Base-by-base conservation (phyloP, 176 grass and related monocot genomes). In the Oropetium thomaeum region DNA sequence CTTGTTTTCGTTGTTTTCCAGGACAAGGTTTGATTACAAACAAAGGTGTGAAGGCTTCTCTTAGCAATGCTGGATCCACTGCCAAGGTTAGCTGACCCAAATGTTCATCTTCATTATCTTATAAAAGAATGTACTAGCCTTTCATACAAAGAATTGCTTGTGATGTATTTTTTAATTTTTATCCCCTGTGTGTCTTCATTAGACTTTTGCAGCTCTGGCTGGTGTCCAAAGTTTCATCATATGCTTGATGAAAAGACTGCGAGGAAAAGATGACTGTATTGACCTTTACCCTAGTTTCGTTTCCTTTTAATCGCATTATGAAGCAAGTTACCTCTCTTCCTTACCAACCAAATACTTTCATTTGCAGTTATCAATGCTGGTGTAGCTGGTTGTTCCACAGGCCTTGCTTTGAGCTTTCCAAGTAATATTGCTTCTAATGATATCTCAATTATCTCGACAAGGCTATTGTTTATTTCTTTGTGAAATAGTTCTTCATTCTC, bases 361-460 rank as follows among this genome's bases (percentile, higher is more conserved):
- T 30, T 68, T 71, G 61, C 77, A 97, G 93, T 86, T 33, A 80
- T 90, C 70, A 93, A 97, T 91, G 88, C 90, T 29, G 86, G 88
- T n/a, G 62, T 97, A 28, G 90, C 90, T 54, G 93, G 88, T 77
- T 97, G 93, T 54, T 93, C 88, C 74, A 97, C 93, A 25, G 90
- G 90, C 44, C 69, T 93, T 88, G 93, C 93, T 87, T 87, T 97
- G 86, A 91, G 90, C 51, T 93, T 97, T 89, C 93, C 90, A 86
- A 90, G 93, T 97, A 93, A 8, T 54, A 40, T 15, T 75, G 10
- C n/a, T 44, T 69, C 16, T 2, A 80, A 33, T 44, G 41, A 16
- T 75, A 61, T 61, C 26, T 41, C n/a, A 9, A 40, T n/a, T 3
- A 14, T 10, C 9, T 73, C 49, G 30, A 48, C 1, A 70, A 29